Evolutionary conservation across 345 rosid genomes (phyloP).

Genomic region (Aurinia saxatilis): DNA sequence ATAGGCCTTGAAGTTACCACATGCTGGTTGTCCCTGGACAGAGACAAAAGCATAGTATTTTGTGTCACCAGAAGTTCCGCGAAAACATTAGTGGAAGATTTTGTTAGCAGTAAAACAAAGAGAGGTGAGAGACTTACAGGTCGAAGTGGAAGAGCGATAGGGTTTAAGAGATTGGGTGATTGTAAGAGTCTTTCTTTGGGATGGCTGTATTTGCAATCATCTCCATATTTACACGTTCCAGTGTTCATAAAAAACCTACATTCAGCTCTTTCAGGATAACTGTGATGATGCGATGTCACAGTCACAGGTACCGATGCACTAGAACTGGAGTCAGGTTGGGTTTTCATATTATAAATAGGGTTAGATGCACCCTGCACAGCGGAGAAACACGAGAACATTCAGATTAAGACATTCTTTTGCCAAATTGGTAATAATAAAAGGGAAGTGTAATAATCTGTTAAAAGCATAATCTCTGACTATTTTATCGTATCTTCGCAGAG

Average conservation of each 20-base stretch:
- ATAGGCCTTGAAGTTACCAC: slow-evolving; percentile 51
- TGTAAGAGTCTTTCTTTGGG: slow-evolving; percentile 61
- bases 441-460: background rate
- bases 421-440: background rate
- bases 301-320: slow-evolving; percentile 34
- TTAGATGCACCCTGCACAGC: slow-evolving; percentile 39
- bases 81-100: background rate
- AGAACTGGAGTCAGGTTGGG: slow-evolving; percentile 46
- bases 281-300: slow-evolving; percentile 30
- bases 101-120: background rate
- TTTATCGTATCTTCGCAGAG: background rate
- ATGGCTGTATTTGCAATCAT: slow-evolving; percentile 80
- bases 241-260: slow-evolving; percentile 68
- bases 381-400: background rate
- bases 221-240: slow-evolving; percentile 74
- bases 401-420: background rate
- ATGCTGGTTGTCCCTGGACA: slow-evolving; percentile 62
- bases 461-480: background rate
- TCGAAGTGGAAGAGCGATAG: slow-evolving; percentile 53
- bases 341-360: slow-evolving; percentile 35
- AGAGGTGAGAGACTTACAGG: slow-evolving; percentile 43
- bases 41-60: slow-evolving; percentile 10
- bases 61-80: background rate
- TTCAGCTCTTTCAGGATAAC: slow-evolving; percentile 63
- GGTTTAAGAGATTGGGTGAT: slow-evolving; percentile 28